Evolutionary conservation across 2,329 filamentous ascomycete species (phyloP).

Genomic region (Raffaelea arxii): DNA sequence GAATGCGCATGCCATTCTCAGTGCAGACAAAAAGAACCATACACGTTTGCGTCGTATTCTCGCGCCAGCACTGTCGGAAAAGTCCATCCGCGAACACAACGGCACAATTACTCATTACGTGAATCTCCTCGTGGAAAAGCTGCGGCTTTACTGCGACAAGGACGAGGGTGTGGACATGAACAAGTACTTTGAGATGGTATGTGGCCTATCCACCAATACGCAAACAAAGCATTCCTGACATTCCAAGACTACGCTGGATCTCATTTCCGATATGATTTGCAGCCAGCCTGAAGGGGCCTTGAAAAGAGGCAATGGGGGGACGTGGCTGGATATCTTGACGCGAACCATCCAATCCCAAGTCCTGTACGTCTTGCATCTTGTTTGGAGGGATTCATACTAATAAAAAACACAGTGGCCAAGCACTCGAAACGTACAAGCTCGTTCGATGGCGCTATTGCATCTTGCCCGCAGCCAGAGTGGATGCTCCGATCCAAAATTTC

Average conservation of each 20-base stretch:
- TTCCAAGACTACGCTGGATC: constrained; percentile 1
- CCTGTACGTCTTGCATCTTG: not conserved
- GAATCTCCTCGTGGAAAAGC: constrained; percentile 21
- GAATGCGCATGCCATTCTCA: not conserved
- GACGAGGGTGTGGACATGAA: constrained; percentile 1
- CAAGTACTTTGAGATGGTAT: not conserved
- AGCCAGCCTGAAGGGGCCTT: not conserved
- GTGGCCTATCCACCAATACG: not conserved
- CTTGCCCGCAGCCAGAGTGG: not conserved
- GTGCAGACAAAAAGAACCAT: not conserved
- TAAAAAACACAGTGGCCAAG: not conserved
- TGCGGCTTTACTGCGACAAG: constrained; percentile 16
- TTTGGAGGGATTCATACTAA: not conserved
- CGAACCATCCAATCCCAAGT: not conserved
- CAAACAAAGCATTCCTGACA: not conserved
- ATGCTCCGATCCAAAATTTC: not conserved
- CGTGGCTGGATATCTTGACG: constrained; percentile 1
- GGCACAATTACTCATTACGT: constrained; percentile 26
- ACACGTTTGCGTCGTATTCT: constrained; percentile 21
- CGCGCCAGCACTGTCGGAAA: constrained; percentile 27
- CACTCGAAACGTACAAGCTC: not conserved
- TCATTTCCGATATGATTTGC: constrained; percentile 1
- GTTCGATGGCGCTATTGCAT: not conserved
- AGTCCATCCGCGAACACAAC: constrained; percentile 28
- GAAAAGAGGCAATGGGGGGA: not conserved